Evolutionary conservation across 1,284 basidiomycete species (phyloP), one percentile per base, ranked within the genome.

Genomic region (Acaromyces ingoldii): DNA sequence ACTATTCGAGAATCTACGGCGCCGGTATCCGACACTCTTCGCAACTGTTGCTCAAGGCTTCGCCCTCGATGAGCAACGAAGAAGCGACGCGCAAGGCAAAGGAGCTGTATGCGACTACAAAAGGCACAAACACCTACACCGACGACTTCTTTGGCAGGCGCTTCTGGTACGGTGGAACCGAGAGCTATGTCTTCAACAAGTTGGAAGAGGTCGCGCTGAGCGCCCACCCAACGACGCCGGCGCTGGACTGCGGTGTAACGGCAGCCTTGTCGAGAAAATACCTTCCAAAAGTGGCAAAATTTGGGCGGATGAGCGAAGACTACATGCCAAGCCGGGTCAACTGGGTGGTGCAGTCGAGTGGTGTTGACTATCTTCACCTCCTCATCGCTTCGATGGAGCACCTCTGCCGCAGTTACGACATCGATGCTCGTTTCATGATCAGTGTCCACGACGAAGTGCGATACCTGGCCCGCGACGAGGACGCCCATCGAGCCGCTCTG

Each of bases 121-220:
- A 98, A 76, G 95, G 95, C 7, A 85, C 67, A 63, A 51, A 63
- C 62, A 60, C 75, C 13, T 62, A 62, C 33, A 39, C 51, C 2
- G 48, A 57, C 41, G 60, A 62, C 19, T 52, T 60, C 36, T 75
- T 77, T 40, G 65, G 70, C 13, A 69, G 85, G 62, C 88, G 88
- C 70, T 90, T 98, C 71, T 99, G 95, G 93, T 91, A 87, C 73
- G 93, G 93, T 11, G 95, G 95, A 3, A 89, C 89, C 5, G 95
- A 99, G 79, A 91, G 88, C 66, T 96, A 85, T 70, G 83, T 99
- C n/a, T 99, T 99, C 83, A 99, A 98, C 81, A 96, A 93, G 76
- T 83, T 99, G 38, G 95, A 98, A 77, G 85, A 89, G 70, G 93
- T 99, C 62, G 93, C 95, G 1, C 78, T 89, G 22, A 90, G 87